Percentiles rank a stretch among this genome's conserved stretches.
Conservation (phyloP, 306 rosid genomes). For the Sophora flavescens region DNA sequence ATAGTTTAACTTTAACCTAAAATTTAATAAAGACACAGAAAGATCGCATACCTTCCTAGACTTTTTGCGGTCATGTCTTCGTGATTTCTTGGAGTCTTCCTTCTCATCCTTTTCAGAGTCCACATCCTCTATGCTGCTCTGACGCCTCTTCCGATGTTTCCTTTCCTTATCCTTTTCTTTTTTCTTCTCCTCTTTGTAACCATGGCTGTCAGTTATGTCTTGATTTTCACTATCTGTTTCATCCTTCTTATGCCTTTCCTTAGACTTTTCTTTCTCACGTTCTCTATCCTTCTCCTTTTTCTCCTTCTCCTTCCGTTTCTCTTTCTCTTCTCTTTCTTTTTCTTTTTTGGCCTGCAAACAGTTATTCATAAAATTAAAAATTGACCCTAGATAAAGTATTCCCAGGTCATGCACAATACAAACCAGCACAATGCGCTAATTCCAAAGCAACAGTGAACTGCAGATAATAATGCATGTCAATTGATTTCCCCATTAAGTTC, state of each 20-base stretch:
- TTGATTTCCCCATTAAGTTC: background rate
- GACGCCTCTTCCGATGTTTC: conserved; percentile 96
- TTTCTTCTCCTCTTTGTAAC: conserved; percentile 88
- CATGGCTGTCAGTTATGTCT: conserved; percentile 67
- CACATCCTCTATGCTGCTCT: conserved; percentile 75
- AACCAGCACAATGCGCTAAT: background rate
- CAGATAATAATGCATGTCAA: background rate
- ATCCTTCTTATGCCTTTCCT: conserved; percentile 88
- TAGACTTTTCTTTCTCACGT: conserved; percentile 85
- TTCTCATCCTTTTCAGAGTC: conserved; percentile 92
- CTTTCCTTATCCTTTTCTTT: conserved; percentile 91
- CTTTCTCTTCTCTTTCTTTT: conserved; percentile 86
- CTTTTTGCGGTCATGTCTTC: conserved; percentile 90
- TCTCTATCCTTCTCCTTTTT: conserved; percentile 87
- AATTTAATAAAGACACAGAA: conserved; percentile 8
- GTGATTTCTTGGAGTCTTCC: conserved; percentile 88
- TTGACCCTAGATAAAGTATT: conserved; percentile 24
- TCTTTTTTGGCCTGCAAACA: conserved; percentile 83
- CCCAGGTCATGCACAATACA: background rate
- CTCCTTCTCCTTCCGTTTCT: conserved; percentile 65
- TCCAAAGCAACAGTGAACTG: conserved; percentile 7
- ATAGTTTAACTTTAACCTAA: background rate
- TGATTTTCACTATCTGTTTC: conserved; percentile 86
- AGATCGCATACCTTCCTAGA: conserved; percentile 75
- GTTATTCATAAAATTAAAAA: conserved; percentile 28